phyloP scores from a whole-genome alignment of 306 rosid species.

The Arachis hypogaea region DNA sequence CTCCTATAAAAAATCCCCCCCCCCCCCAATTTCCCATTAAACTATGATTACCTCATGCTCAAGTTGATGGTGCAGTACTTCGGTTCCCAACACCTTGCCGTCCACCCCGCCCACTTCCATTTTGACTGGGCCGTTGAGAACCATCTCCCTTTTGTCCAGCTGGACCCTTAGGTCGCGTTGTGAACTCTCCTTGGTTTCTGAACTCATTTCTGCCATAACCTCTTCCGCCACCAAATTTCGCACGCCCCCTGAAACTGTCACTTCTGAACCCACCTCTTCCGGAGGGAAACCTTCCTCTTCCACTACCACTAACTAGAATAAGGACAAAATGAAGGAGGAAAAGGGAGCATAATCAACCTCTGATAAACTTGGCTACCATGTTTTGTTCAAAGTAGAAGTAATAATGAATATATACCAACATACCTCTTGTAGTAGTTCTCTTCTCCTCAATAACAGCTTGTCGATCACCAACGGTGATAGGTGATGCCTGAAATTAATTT shows the following conservation, averaged over 20 bases:
- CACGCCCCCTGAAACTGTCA: slow-evolving; percentile 75
- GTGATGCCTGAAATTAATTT: slow-evolving; percentile 70
- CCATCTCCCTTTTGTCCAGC: slow-evolving; percentile 63
- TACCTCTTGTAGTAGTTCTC: slow-evolving; percentile 95
- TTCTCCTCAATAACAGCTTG: slow-evolving; percentile 87
- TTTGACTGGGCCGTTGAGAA: slow-evolving; percentile 68
- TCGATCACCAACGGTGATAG: slow-evolving; percentile 71
- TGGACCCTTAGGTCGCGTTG: slow-evolving; percentile 62
- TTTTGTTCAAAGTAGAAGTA: slow-evolving; percentile 1
- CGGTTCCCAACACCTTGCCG: slow-evolving; percentile 71
- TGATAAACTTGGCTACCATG: neutral
- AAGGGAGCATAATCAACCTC: slow-evolving; percentile 32
- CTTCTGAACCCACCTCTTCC: slow-evolving; percentile 79
- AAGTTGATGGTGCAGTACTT: slow-evolving; percentile 40
- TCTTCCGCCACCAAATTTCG: slow-evolving; percentile 73
- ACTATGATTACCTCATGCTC: slow-evolving; percentile 40
- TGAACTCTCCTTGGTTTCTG: slow-evolving; percentile 87
- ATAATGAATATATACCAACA: slow-evolving; percentile 23
- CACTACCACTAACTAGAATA: slow-evolving; percentile 68
- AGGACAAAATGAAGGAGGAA: neutral
- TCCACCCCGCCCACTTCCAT: slow-evolving; percentile 75
- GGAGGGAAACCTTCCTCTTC: slow-evolving; percentile 87
- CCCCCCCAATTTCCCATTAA: slow-evolving; percentile 32
- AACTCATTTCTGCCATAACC: slow-evolving; percentile 81
- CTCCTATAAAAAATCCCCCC: slow-evolving; percentile 53